These are phyloP conservation scores for Pichia norvegensis DNA, from an alignment of 1,139 yeast species.

Conservation along the genomic window DNA sequence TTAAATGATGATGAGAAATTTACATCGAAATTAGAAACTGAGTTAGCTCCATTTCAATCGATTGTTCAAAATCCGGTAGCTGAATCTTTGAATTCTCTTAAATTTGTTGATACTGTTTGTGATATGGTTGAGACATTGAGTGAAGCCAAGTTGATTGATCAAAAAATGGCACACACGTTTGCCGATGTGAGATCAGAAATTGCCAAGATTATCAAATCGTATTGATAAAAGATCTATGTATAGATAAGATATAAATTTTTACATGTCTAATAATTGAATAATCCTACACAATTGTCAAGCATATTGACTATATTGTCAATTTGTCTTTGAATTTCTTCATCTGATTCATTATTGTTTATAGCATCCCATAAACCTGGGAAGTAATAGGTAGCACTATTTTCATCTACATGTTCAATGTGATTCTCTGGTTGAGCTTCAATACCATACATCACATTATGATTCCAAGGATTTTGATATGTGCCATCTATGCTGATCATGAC, in stretches of 20 bases:
- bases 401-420: conserved; percentile 22
- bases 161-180: conserved; percentile 10
- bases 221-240: background rate
- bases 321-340: conserved; percentile 50
- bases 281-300: conserved; percentile 23
- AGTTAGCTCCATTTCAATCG: conserved; percentile 1
- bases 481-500: conserved; percentile 43
- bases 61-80: conserved; percentile 9
- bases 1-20: conserved; percentile 20
- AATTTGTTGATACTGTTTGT: conserved; percentile 11
- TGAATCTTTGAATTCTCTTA: conserved; percentile 8
- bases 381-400: conserved; percentile 28
- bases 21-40: conserved; percentile 5
- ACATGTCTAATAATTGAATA: conserved; percentile 7
- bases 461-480: conserved; percentile 53
- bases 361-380: conserved; percentile 73
- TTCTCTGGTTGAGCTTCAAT: conserved; percentile 51
- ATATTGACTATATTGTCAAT: conserved; percentile 40
- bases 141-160: conserved; percentile 14
- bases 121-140: conserved; percentile 15
- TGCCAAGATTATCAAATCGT: background rate
- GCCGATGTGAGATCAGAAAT: background rate
- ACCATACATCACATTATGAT: conserved; percentile 63
- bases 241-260: background rate
- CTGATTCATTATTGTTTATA: conserved; percentile 37